These are phyloP conservation scores for Flaveria floridana DNA, from an alignment of 140 eudicot genomes.

Conservation along the genomic window DNA sequence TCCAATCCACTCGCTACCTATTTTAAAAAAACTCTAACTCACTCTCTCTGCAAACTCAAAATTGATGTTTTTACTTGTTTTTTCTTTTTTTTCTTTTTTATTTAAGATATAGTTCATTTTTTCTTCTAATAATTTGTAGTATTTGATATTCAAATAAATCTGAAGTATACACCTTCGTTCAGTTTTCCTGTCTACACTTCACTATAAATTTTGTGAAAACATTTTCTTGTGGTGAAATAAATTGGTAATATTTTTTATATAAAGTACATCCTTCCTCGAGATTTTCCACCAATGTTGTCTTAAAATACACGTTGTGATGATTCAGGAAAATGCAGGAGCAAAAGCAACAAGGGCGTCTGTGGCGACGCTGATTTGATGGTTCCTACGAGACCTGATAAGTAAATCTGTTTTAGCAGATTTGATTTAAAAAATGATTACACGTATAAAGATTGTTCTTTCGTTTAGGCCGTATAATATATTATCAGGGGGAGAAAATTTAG, in stretches of 20 bases:
- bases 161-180: background rate
- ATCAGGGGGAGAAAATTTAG: conserved; percentile 9
- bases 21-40: background rate
- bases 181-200: background rate
- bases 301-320: conserved; percentile 20
- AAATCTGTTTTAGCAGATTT: conserved; percentile 18
- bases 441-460: conserved; percentile 12
- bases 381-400: conserved; percentile 12
- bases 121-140: background rate
- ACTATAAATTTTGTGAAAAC: background rate
- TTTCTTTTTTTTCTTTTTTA: background rate
- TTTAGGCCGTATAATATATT: conserved; percentile 8
- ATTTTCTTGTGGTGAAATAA: background rate
- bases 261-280: background rate
- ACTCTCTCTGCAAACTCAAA: background rate
- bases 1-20: background rate
- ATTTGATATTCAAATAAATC: background rate
- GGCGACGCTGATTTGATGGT: conserved; percentile 53
- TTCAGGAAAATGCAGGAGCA: conserved; percentile 74
- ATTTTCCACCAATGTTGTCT: conserved; percentile 1
- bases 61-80: background rate
- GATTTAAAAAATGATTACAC: background rate
- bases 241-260: background rate
- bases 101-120: background rate
- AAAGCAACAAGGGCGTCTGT: conserved; percentile 60